phyloP scores from a whole-genome alignment of 805 yeast species.

The Debaryomyces castellii region DNA sequence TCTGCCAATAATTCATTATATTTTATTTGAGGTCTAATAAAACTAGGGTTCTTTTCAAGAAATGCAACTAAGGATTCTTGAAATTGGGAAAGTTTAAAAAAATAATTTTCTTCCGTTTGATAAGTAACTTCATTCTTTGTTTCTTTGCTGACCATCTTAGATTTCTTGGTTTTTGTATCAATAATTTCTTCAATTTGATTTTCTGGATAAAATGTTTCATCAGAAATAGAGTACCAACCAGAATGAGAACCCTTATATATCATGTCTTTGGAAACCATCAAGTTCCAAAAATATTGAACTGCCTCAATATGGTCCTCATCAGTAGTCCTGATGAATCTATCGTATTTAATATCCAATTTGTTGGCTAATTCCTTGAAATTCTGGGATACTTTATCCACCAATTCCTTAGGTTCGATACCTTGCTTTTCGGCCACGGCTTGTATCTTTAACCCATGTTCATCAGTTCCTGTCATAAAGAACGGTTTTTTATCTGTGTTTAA shows the following conservation, averaged over 20 bases:
- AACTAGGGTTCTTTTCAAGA: constrained; percentile 49
- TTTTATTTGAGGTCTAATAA: constrained; percentile 66
- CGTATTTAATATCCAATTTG: constrained; percentile 55
- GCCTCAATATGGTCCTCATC: constrained; percentile 72
- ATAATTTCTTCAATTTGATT: constrained; percentile 54
- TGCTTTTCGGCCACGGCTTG: constrained; percentile 73
- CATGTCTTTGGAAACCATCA: constrained; percentile 55
- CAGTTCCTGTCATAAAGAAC: constrained; percentile 86
- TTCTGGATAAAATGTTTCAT: constrained; percentile 91
- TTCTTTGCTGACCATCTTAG: constrained; percentile 54
- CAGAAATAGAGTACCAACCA: constrained; percentile 95
- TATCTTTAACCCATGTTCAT: constrained; percentile 94
- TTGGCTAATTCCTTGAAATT: constrained; percentile 66
- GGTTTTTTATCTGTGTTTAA: constrained; percentile 34
- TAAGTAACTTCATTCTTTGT: constrained; percentile 72
- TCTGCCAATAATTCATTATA: constrained; percentile 57
- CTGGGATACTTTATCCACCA: constrained; percentile 68
- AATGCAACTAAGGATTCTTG: constrained; percentile 50
- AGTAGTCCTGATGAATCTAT: constrained; percentile 88
- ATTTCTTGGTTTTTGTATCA: constrained; percentile 24
- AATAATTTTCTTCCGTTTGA: constrained; percentile 83
- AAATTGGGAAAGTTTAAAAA: constrained; percentile 70
- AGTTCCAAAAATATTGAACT: constrained; percentile 70
- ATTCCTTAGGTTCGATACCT: constrained; percentile 52
- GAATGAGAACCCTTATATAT: constrained; percentile 81